Evolutionary conservation across 176 grass and related monocot genomes (phyloP).

Genomic region (Triticum aestivum): IWGSC_CS_RefSeq_v2.1 NC_057800.1:663105973-663106472

Average conservation of each 20-base stretch:
- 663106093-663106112: background rate
- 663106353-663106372: background rate
- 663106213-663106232: no score
- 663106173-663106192: no score
- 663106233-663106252: no score
- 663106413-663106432: background rate
- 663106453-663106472: background rate
- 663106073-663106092: no score
- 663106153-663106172: no score
- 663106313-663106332: no score
- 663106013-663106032: background rate
- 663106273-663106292: no score
- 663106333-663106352: background rate
- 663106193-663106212: no score
- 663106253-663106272: no score
- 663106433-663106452: background rate
- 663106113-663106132: background rate
- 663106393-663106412: constrained; percentile 4
- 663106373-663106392: background rate
- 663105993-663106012: background rate
- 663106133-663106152: no score
- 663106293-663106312: no score
- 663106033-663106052: background rate
- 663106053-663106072: constrained; percentile 4
- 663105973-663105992: no score